Evolutionary conservation across 2,329 filamentous ascomycete genomes (phyloP), one percentile per base, ranked within the genome.

Genomic region (Penicillium olsonii): DNA sequence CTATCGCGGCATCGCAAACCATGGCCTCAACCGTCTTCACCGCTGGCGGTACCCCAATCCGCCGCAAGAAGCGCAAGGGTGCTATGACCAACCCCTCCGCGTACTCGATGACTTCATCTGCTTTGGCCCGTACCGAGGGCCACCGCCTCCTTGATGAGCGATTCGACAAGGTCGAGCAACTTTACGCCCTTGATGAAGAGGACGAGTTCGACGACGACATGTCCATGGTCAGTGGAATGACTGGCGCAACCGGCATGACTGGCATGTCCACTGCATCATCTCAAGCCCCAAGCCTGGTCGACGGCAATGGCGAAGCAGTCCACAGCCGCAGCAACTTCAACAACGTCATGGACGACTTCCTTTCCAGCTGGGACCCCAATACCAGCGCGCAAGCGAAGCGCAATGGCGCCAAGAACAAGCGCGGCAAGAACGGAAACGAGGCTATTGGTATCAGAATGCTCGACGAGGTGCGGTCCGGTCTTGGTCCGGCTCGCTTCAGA

Each of bases 41-140:
- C 55, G 87, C 86, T 54, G 90, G 88, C 29, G 90, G 90, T 11
- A 76, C 75, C 5, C 74, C 74, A 2, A 66, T 77, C 27, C 84
- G 89, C 44, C 82, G 81, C 54, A 97, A 97, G 85, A 96, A 96
- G 82, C 85, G 92, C 66, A 97, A 96, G 78, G 92, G 92, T 38
- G 92, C 94, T 2, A 75, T 95, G 69, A 97, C 92, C 3, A 90
- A 88, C 57, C 87, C 88, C 0, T 94, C 91, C 1, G 85, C 83
- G 50, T 95, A 94, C 73, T 94, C 88, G 44, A 96, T 96, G 92
- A 91, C 88, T 0, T 95, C 89, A 1, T 95, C 91, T 0, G 87
- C 90, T 0, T 78, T 96, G 15, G 85, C 90, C 43, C 84, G 94
- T 47, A 99, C 92, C 1, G 92, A 96, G 64, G 90, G 91, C 35